phyloP scores from a whole-genome alignment of 2,329 filamentous ascomycete species.

The Cucurbitaria berberidis region DNA sequence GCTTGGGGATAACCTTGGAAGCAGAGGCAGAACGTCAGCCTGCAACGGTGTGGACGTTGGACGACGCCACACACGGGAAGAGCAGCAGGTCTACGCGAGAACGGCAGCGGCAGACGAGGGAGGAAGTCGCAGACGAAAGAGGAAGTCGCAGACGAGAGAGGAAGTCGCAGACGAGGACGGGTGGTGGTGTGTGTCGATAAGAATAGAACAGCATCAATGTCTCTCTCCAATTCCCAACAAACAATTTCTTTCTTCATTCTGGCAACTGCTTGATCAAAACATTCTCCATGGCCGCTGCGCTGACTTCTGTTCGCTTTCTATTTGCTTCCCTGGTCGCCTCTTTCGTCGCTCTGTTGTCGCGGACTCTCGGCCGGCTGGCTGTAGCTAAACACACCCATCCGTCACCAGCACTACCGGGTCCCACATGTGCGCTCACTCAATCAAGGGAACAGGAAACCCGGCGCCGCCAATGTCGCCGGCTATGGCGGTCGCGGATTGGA shows the following conservation, averaged over 20 bases:
- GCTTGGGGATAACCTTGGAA: too few relatives aligned
- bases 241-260: not conserved
- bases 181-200: slow-evolving; percentile 3
- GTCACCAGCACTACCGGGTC: not conserved
- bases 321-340: too few relatives aligned
- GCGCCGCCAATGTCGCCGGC: not conserved
- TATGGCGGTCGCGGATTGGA: slow-evolving; percentile 4
- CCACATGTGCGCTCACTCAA: not conserved
- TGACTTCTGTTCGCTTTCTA: not conserved
- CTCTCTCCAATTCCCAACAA: not conserved
- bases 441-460: not conserved
- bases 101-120: slow-evolving; percentile 13
- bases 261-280: not conserved
- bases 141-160: slow-evolving; percentile 14
- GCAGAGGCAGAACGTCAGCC: slow-evolving; percentile 15
- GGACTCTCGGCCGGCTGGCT: not conserved
- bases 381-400: not conserved
- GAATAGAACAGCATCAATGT: slow-evolving; percentile 4
- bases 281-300: not conserved
- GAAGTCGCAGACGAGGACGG: slow-evolving; percentile 19
- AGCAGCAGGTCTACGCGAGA: slow-evolving; percentile 13
- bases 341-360: too few relatives aligned
- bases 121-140: slow-evolving; percentile 15
- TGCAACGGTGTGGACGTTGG: slow-evolving; percentile 7
- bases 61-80: slow-evolving; percentile 1